phyloP scores from a whole-genome alignment of 306 rosid genomes.

The Prunus dulcis region DNA sequence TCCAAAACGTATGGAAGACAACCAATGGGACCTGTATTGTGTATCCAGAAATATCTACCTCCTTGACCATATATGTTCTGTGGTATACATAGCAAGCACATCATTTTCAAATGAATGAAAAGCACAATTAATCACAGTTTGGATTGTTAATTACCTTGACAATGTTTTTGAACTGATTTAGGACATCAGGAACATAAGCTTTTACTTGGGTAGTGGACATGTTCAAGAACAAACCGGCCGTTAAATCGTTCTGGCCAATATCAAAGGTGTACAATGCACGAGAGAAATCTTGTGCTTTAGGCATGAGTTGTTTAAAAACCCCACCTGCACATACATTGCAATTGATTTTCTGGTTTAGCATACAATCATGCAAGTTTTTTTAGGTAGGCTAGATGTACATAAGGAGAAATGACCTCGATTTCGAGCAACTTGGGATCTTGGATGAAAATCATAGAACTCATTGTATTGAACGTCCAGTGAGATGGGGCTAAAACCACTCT shows the following conservation, averaged over 20 bases:
- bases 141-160: constrained; percentile 32
- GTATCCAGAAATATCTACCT: constrained; percentile 68
- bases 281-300: constrained; percentile 23
- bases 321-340: constrained; percentile 25
- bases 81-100: not conserved
- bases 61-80: constrained; percentile 51
- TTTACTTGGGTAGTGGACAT: constrained; percentile 38
- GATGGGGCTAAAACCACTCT: constrained; percentile 69
- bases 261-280: constrained; percentile 43
- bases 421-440: constrained; percentile 43
- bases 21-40: constrained; percentile 75
- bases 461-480: constrained; percentile 58
- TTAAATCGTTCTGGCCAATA: constrained; percentile 53
- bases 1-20: constrained; percentile 47
- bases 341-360: not conserved
- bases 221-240: constrained; percentile 43
- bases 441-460: constrained; percentile 54
- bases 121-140: not conserved
- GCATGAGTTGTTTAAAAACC: constrained; percentile 34
- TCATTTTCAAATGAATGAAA: not conserved
- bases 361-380: not conserved
- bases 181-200: constrained; percentile 43
- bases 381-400: not conserved
- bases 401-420: constrained; percentile 24
- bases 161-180: constrained; percentile 43